A percentile compares a stretch with the other conserved stretches of the same genome.
These are phyloP conservation scores for Rubia peregrina DNA, from an alignment of 305 asterid species.

Conservation along the genomic window DNA sequence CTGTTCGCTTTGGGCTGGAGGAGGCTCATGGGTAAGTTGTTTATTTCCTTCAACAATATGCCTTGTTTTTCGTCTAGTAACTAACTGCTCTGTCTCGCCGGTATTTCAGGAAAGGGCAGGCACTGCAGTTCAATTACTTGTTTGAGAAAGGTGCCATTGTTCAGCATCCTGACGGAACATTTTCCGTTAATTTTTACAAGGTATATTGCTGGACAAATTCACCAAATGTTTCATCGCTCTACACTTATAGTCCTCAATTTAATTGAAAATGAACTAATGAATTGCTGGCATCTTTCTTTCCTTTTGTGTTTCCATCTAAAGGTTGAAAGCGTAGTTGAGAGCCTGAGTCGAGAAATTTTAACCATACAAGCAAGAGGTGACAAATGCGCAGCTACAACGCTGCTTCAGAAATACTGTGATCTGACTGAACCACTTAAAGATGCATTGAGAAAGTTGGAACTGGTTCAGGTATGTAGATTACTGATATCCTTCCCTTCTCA, in stretches of 20 bases:
- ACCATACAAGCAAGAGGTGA: conserved; percentile 87
- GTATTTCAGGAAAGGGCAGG: conserved; percentile 60
- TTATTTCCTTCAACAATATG: neutral
- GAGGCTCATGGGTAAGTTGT: conserved; percentile 88
- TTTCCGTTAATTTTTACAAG: conserved; percentile 77
- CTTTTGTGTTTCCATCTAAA: conserved; percentile 15
- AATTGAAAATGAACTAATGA: conserved; percentile 8
- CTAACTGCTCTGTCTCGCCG: neutral
- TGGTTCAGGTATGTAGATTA: conserved; percentile 36
- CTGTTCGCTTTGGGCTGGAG: conserved; percentile 88
- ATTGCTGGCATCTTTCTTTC: neutral
- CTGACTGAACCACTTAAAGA: conserved; percentile 54
- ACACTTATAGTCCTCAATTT: neutral
- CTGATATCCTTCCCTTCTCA: neutral
- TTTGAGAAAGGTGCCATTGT: conserved; percentile 72
- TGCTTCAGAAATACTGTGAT: conserved; percentile 50
- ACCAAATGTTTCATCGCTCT: neutral
- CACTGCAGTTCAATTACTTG: conserved; percentile 82
- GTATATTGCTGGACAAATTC: conserved; percentile 28
- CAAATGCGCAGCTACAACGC: conserved; percentile 51
- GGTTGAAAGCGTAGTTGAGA: conserved; percentile 80
- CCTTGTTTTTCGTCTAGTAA: neutral
- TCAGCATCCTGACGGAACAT: conserved; percentile 50
- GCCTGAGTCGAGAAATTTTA: conserved; percentile 80
- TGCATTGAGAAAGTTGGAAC: conserved; percentile 57